Evolutionary conservation across 192 early-diverging fungal genomes (phyloP), one percentile per base, ranked within the genome.

Genomic region (Thoreauomyces humboldtii): DNA sequence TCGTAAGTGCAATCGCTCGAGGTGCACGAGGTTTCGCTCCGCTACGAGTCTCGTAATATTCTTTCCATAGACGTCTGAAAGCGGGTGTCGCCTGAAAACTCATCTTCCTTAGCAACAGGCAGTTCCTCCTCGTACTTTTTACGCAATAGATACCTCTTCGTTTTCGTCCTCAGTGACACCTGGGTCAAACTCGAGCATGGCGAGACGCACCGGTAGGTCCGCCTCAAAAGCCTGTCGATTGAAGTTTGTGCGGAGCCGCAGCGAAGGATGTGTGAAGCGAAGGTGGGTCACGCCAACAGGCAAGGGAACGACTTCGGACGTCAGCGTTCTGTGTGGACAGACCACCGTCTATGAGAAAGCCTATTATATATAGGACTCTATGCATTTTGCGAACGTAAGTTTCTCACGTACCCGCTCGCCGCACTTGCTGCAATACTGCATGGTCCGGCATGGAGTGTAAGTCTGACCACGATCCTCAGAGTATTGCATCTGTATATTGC

Each of bases 361-460:
- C 5, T 7, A 15, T 52, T 29, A 52, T 22, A 4, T 27, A 7
- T 17, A 12, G 11, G 25, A 17, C 11, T 48, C 12, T 48, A 48
- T 7, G 7, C 22, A 12, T 17, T 48, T n/a, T n/a, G 48, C 79
- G 80, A n/a, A 78, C 27, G 11, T 73, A 35, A 11, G 69, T 73
- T 75, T 80, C 27, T 4, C 2, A 22, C 54, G 3, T 74, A 79
- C 78, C 63, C 59, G 32, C 9, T 76, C 78, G 7, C 75, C 77
- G 55, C 81, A 82, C 45, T 79, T 82, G 22, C 29, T 47, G 60
- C 81, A 82, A 42, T 65, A 74, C 12, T 14, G 37, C 34, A 67
- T 47, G 4, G 31, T 53, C 29, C 71, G 65, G 42, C 50, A 64
- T n/a, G 67, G 42, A 12, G 44, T 34, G 47, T 65, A 81, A 4